Evolutionary conservation across 2,329 filamentous ascomycete genomes (phyloP).

Genomic region (Cercospora sesami): DNA sequence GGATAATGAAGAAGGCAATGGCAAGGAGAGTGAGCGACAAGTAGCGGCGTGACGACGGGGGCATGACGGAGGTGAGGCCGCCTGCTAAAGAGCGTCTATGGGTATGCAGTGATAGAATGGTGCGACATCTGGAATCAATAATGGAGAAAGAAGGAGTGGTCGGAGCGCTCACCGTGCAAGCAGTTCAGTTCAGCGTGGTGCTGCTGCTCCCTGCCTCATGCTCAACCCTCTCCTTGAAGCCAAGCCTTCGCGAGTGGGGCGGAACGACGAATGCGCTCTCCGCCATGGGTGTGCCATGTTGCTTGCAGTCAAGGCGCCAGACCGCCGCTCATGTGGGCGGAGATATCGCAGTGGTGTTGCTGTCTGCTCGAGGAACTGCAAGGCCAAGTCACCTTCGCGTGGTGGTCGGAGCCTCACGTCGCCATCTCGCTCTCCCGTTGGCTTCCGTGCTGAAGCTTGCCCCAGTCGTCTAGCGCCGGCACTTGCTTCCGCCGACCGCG

Average conservation of each 20-base stretch:
- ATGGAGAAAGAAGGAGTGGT: slow-evolving; percentile 1
- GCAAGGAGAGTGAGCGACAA: slow-evolving; percentile 27
- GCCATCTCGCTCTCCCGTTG: neutral
- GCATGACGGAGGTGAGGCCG: slow-evolving; percentile 24
- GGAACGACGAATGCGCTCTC: neutral
- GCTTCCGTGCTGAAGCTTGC: neutral
- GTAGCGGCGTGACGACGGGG: slow-evolving; percentile 33
- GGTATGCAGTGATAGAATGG: neutral
- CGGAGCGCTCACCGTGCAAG: slow-evolving; percentile 3
- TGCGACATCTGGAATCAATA: neutral
- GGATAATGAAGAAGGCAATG: slow-evolving; percentile 27
- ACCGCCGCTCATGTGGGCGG: neutral
- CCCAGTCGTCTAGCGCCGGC: neutral
- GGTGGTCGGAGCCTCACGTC: neutral
- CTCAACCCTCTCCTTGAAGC: neutral
- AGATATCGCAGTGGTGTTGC: neutral
- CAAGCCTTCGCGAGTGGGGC: neutral
- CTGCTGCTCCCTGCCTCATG: neutral
- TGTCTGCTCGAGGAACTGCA: neutral
- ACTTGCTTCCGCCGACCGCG: neutral
- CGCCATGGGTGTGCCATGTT: neutral
- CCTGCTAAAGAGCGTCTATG: slow-evolving; percentile 4
- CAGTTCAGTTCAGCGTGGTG: neutral
- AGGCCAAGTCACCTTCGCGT: neutral
- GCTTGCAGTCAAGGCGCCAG: neutral